A percentile compares a stretch with the other conserved stretches of the same genome.
Conservation (phyloP, 23 red algal genomes). For the Gracilaria gracilis region DNA sequence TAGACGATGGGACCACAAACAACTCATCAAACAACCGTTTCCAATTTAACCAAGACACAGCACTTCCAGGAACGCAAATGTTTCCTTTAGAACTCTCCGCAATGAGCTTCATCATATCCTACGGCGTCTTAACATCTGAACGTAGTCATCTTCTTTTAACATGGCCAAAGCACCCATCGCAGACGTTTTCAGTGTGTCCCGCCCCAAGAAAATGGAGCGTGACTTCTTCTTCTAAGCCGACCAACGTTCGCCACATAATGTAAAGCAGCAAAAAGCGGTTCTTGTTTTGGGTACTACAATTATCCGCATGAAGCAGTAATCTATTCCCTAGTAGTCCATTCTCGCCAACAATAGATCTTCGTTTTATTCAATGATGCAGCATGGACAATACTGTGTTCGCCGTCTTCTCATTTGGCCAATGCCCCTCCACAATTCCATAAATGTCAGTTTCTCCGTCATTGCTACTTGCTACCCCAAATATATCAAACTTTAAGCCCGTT, state of each 20-base stretch:
- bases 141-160: no score
- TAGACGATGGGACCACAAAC: no score
- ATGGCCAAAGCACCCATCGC: no score
- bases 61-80: no score
- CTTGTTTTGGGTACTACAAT: background rate
- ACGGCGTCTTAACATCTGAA: no score
- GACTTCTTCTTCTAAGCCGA: background rate
- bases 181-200: slow-evolving; percentile 3
- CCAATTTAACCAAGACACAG: no score
- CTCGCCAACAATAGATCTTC: background rate
- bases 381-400: background rate
- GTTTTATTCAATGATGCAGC: slow-evolving; percentile 1
- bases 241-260: background rate
- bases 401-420: slow-evolving; percentile 9
- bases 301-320: background rate
- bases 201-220: background rate
- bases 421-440: background rate
- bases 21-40: no score
- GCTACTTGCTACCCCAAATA: background rate
- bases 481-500: background rate
- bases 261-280: background rate
- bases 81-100: no score
- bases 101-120: no score
- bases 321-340: no score
- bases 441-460: background rate